A percentile compares a stretch with the other conserved stretches of the same genome.
phyloP scores from a whole-genome alignment of 352 stramenopile species.

The Phytophthora parvispora region DNA sequence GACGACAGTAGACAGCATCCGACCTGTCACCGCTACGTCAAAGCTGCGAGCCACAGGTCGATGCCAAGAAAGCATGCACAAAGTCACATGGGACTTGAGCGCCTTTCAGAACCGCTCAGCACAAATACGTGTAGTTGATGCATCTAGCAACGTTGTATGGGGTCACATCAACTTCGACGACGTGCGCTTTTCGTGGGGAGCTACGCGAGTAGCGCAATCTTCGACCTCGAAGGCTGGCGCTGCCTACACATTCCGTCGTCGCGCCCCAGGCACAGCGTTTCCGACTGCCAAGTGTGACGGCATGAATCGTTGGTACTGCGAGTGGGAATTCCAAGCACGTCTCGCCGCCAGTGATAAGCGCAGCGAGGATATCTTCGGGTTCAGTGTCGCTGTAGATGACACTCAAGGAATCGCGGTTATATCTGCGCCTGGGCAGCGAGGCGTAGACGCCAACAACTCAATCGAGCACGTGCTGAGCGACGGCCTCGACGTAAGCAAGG shows the following conservation, averaged over 20 bases:
- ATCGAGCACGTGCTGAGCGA: conserved; percentile 46
- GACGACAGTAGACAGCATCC: conserved; percentile 2
- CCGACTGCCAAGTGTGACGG: conserved; percentile 54
- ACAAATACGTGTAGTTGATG: conserved; percentile 96
- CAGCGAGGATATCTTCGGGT: conserved; percentile 87
- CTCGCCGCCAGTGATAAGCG: conserved; percentile 93
- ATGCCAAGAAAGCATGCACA: conserved; percentile 93
- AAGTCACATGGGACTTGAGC: conserved; percentile 91
- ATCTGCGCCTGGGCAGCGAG: conserved; percentile 74
- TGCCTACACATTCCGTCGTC: conserved; percentile 85
- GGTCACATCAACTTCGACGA: conserved; percentile 98
- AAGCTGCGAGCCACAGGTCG: conserved; percentile 89
- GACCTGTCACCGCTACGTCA: conserved; percentile 46
- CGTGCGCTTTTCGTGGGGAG: conserved; percentile 94
- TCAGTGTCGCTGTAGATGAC: conserved; percentile 89
- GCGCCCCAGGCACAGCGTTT: conserved; percentile 50
- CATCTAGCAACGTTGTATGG: conserved; percentile 86
- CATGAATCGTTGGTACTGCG: conserved; percentile 77
- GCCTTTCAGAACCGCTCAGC: conserved; percentile 84
- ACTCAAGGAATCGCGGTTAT: conserved; percentile 85
- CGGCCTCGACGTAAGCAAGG: conserved; percentile 25
- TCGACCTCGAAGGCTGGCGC: conserved; percentile 74
- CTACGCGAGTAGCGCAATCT: conserved; percentile 59
- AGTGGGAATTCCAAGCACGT: conserved; percentile 91
- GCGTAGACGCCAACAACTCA: conserved; percentile 89